Conservation (phyloP, 1,284 basidiomycete genomes). For the Cutaneotrichosporon dermatis region DNA sequence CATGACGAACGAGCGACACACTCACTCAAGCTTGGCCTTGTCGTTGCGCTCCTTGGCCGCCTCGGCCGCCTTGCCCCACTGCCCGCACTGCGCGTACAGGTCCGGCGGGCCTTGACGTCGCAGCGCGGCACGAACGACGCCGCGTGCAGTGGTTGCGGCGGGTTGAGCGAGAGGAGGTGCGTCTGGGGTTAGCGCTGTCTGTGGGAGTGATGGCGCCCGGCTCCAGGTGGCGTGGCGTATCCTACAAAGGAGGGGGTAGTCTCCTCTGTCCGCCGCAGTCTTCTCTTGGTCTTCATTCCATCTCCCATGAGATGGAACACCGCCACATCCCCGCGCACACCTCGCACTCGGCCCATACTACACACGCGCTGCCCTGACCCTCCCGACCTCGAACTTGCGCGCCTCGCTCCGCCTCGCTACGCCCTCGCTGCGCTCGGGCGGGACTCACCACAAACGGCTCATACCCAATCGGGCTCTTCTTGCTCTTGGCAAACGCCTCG, state of each 20-base stretch:
- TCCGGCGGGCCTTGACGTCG: slow-evolving; percentile 77
- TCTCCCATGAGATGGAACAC: too few relatives aligned
- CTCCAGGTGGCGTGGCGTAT: too few relatives aligned
- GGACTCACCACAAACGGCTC: slow-evolving; percentile 79
- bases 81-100: slow-evolving; percentile 78
- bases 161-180: slow-evolving; percentile 38
- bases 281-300: too few relatives aligned
- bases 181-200: slow-evolving; percentile 23
- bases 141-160: slow-evolving; percentile 62
- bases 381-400: too few relatives aligned
- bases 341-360: too few relatives aligned
- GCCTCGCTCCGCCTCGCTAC: too few relatives aligned
- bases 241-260: too few relatives aligned
- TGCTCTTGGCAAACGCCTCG: slow-evolving; percentile 75
- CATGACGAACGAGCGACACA: slow-evolving; percentile 20
- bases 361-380: too few relatives aligned
- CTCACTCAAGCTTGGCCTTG: slow-evolving; percentile 73
- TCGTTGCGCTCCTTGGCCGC: slow-evolving; percentile 82
- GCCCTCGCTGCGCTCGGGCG: too few relatives aligned
- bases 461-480: slow-evolving; percentile 90
- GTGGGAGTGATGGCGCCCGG: too few relatives aligned
- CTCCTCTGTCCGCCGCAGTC: too few relatives aligned
- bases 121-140: slow-evolving; percentile 70
- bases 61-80: slow-evolving; percentile 79
- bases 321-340: too few relatives aligned